Evolutionary conservation across 257 asterid genomes (phyloP).

Genomic region (Verbena officinalis): DNA sequence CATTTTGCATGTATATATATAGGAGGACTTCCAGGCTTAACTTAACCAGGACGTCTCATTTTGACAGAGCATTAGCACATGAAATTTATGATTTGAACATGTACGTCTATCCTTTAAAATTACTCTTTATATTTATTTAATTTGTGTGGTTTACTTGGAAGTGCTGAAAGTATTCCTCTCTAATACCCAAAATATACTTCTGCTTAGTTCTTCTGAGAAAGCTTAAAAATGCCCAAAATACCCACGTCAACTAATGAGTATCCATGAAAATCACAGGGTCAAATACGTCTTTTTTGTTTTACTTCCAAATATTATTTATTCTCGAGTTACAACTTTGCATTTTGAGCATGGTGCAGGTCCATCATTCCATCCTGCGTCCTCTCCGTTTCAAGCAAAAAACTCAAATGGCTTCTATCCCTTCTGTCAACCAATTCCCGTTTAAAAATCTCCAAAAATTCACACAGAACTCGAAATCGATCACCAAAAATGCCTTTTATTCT

Average conservation of each 20-base stretch:
- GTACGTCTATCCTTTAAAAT: too few species aligned
- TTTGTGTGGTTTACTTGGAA: too few species aligned
- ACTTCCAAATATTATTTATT: not conserved
- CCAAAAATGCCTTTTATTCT: conserved; percentile 20
- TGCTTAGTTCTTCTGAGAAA: too few species aligned
- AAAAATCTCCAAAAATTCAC: conserved; percentile 10
- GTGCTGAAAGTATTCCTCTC: too few species aligned
- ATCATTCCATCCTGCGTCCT: not conserved
- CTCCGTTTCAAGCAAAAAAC: not conserved
- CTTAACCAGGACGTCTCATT: too few species aligned
- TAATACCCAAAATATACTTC: too few species aligned
- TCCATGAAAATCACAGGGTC: not conserved
- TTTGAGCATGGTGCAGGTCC: conserved; percentile 5
- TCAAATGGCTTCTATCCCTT: conserved; percentile 67
- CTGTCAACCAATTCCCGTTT: conserved; percentile 41
- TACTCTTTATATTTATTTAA: too few species aligned
- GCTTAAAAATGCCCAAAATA: not conserved
- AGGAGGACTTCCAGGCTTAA: too few species aligned
- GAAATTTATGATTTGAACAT: too few species aligned
- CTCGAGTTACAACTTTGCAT: not conserved
- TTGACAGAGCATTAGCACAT: too few species aligned
- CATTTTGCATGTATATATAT: too few species aligned
- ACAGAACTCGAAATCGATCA: conserved; percentile 16
- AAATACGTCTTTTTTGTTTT: not conserved
- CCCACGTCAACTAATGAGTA: not conserved